Percentiles rank a stretch among this genome's conserved stretches.
Conservation (phyloP, 1,139 yeast genomes). For the Suzukiozyma palmioleophila region DNA sequence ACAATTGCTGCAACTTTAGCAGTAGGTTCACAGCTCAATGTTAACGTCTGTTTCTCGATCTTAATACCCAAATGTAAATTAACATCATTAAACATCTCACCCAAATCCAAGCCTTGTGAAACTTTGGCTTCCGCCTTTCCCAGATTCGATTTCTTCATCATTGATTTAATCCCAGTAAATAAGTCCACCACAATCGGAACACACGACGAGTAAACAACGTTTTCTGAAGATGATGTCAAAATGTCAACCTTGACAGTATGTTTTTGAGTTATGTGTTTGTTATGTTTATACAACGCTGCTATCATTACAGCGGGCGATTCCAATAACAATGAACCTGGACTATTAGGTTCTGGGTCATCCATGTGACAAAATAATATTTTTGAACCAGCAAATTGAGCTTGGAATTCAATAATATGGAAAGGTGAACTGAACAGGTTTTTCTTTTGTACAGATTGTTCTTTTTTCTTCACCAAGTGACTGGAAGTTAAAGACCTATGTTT, state of each 20-base stretch:
- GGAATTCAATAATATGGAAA: constrained; percentile 47
- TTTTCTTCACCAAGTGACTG: constrained; percentile 12
- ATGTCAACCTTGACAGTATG: constrained; percentile 53
- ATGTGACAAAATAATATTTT: constrained; percentile 51
- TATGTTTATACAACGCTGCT: constrained; percentile 31
- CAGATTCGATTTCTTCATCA: constrained; percentile 24
- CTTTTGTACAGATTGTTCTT: constrained; percentile 13
- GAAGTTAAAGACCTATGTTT: constrained; percentile 16
- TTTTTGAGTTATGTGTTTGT: constrained; percentile 21
- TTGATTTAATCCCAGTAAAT: constrained; percentile 37
- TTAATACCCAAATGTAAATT: constrained; percentile 63
- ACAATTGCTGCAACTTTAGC: constrained; percentile 89
- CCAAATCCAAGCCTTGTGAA: constrained; percentile 25
- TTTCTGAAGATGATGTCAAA: constrained; percentile 67
- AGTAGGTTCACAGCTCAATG: constrained; percentile 85
- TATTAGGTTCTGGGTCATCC: constrained; percentile 34
- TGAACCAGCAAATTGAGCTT: constrained; percentile 66
- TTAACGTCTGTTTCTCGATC: constrained; percentile 68
- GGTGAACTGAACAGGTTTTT: constrained; percentile 17
- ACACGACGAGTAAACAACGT: constrained; percentile 65
- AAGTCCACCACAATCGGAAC: constrained; percentile 73
- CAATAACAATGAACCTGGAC: constrained; percentile 55
- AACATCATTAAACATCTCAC: constrained; percentile 42
- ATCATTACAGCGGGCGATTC: constrained; percentile 77
- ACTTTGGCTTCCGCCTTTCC: constrained; percentile 5